These are phyloP conservation scores for Citrus mangshanensis DNA, from an alignment of 345 rosid species.

Conservation along the genomic window DNA sequence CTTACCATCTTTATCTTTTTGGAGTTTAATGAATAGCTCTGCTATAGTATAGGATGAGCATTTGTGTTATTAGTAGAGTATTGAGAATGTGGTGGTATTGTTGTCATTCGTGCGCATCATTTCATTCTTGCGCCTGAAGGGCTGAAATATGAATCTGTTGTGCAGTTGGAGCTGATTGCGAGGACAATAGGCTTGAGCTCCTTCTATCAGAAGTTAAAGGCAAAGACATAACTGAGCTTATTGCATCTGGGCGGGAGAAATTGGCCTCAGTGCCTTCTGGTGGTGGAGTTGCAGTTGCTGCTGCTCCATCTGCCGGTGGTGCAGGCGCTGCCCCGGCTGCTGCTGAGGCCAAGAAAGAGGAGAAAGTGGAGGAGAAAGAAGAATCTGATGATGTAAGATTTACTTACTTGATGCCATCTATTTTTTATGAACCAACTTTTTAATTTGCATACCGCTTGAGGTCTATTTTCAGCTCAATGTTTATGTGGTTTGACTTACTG, in stretches of 20 bases:
- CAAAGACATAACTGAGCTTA: constrained; percentile 65
- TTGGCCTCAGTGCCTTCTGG: constrained; percentile 69
- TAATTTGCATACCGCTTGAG: not conserved
- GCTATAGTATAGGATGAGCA: not conserved
- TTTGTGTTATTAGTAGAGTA: not conserved
- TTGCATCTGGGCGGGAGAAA: constrained; percentile 87
- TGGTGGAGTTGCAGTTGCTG: constrained; percentile 53
- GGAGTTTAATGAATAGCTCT: not conserved
- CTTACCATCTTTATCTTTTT: not conserved
- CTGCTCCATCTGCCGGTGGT: constrained; percentile 32
- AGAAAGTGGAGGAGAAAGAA: constrained; percentile 74
- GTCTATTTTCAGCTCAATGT: not conserved
- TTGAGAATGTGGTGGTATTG: not conserved
- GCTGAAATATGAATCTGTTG: not conserved
- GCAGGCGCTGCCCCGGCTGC: constrained; percentile 45
- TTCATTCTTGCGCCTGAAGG: not conserved
- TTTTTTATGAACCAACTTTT: not conserved
- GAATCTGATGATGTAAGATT: constrained; percentile 75
- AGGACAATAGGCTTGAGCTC: constrained; percentile 55
- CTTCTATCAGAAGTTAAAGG: constrained; percentile 63
- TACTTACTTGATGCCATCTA: not conserved
- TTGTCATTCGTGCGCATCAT: not conserved
- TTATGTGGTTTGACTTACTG: not conserved
- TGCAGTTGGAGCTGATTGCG: constrained; percentile 73
- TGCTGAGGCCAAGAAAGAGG: constrained; percentile 73